A percentile compares a stretch with the other conserved stretches of the same genome.
These are phyloP conservation scores for Scedosporium dehoogii DNA, from an alignment of 2,329 filamentous ascomycete genomes.

Conservation along the genomic window DNA sequence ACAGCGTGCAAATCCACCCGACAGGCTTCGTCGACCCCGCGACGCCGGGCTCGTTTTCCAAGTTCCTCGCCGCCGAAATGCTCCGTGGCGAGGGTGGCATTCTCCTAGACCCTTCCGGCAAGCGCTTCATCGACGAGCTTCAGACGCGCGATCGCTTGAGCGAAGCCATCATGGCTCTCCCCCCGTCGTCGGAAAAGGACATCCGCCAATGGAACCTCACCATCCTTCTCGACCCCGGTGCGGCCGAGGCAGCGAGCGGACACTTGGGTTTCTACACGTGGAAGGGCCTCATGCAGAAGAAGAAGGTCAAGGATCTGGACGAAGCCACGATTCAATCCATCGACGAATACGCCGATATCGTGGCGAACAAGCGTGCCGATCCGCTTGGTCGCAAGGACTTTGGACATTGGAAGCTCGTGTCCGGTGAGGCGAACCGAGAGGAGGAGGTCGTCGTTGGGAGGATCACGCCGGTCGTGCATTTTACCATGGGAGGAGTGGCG, in stretches of 20 bases:
- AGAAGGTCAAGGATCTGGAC: constrained; percentile 39
- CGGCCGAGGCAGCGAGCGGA: constrained; percentile 37
- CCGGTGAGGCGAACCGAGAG: constrained; percentile 33
- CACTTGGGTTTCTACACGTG: constrained; percentile 55
- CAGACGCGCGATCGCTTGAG: constrained; percentile 49
- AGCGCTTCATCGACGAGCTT: constrained; percentile 53
- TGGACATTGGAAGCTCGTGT: constrained; percentile 42
- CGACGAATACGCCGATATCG: constrained; percentile 36
- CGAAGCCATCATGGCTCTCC: constrained; percentile 34
- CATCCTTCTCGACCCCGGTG: constrained; percentile 49
- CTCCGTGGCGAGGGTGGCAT: constrained; percentile 54
- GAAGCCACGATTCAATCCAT: constrained; percentile 30
- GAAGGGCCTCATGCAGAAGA: constrained; percentile 50
- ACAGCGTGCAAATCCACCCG: constrained; percentile 53
- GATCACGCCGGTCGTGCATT: constrained; percentile 55
- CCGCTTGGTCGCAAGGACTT: constrained; percentile 38
- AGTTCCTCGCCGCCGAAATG: constrained; percentile 55
- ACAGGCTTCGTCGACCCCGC: constrained; percentile 52
- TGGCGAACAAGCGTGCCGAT: constrained; percentile 28
- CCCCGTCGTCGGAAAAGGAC: constrained; percentile 14
- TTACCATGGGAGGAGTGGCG: constrained; percentile 56
- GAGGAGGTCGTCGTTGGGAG: constrained; percentile 46
- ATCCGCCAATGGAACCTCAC: constrained; percentile 48
- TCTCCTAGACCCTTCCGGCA: constrained; percentile 33
- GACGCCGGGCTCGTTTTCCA: constrained; percentile 33